phyloP scores from a whole-genome alignment of 176 grass and related monocot species.

The Paspalum vaginatum region DNA sequence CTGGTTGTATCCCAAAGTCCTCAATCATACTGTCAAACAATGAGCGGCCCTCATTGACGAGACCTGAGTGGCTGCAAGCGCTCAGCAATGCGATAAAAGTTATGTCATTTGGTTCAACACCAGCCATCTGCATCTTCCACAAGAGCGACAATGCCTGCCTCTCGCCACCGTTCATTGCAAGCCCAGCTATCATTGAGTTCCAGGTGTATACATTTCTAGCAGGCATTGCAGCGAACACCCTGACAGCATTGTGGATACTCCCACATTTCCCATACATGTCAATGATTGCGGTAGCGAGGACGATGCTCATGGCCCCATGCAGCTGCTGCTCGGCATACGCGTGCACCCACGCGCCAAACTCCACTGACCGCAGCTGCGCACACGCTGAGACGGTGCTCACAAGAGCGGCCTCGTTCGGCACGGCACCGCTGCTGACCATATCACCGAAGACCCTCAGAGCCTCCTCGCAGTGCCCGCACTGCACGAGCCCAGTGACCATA shows the following conservation, averaged over 20 bases:
- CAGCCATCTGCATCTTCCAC: constrained; percentile 71
- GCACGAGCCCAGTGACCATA: constrained; percentile 45
- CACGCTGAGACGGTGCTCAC: constrained; percentile 47
- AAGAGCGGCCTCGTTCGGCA: constrained; percentile 42
- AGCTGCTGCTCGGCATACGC: constrained; percentile 30
- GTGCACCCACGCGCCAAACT: constrained; percentile 53
- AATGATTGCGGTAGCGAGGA: constrained; percentile 52
- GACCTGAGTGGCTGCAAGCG: constrained; percentile 69
- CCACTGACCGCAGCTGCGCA: constrained; percentile 48
- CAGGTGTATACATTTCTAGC: constrained; percentile 64
- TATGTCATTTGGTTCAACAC: constrained; percentile 55
- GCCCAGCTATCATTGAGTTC: constrained; percentile 68
- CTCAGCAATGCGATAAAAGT: constrained; percentile 67
- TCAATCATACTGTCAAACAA: constrained; percentile 61
- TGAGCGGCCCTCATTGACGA: constrained; percentile 54
- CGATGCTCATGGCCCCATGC: constrained; percentile 36
- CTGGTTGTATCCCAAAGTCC: constrained; percentile 44
- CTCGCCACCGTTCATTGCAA: constrained; percentile 66
- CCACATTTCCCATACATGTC: constrained; percentile 88
- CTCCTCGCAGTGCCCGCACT: constrained; percentile 29
- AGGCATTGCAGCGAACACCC: constrained; percentile 51
- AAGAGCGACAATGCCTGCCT: constrained; percentile 56
- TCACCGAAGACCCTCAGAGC: constrained; percentile 43
- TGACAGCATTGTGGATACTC: constrained; percentile 45
- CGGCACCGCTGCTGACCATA: background rate